Percentiles rank a stretch among this genome's conserved stretches.
Conservation (phyloP, 2,329 filamentous ascomycete genomes). For the Hirsutella rhossiliensis region DNA sequence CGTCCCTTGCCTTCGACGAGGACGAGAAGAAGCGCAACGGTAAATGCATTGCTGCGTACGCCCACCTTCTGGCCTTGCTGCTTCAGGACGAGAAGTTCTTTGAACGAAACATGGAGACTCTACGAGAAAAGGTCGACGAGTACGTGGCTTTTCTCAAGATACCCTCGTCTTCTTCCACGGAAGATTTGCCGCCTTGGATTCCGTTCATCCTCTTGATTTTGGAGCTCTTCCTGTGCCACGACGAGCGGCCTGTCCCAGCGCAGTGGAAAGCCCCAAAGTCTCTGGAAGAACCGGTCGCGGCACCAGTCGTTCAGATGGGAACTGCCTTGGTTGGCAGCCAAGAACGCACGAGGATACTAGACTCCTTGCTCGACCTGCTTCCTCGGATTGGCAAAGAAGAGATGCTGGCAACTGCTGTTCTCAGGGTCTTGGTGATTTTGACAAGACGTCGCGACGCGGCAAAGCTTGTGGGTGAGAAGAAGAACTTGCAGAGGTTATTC, state of each 20-base stretch:
- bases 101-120: constrained; percentile 55
- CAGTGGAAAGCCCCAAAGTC: constrained; percentile 51
- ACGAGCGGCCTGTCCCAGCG: constrained; percentile 66
- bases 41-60: constrained; percentile 67
- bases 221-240: constrained; percentile 81
- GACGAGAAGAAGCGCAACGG: constrained; percentile 53
- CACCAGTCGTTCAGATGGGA: constrained; percentile 48
- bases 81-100: constrained; percentile 78
- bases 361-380: constrained; percentile 69
- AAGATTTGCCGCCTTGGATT: constrained; percentile 85
- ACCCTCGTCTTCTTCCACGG: constrained; percentile 49
- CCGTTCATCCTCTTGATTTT: constrained; percentile 81
- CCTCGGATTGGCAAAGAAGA: constrained; percentile 83
- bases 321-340: constrained; percentile 44
- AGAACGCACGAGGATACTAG: constrained; percentile 60
- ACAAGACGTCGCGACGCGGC: constrained; percentile 71
- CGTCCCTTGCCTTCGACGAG: constrained; percentile 51
- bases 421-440: constrained; percentile 75
- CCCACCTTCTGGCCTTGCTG: constrained; percentile 79
- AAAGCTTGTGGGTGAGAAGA: constrained; percentile 68
- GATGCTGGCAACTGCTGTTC: constrained; percentile 67
- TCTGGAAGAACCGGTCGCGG: constrained; percentile 34
- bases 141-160: constrained; percentile 72
- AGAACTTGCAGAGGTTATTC: constrained; percentile 80
- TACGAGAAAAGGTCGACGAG: constrained; percentile 65